Evolutionary conservation across 768 basidiomycete genomes (phyloP).

Genomic region (Trametes cingulata): DNA sequence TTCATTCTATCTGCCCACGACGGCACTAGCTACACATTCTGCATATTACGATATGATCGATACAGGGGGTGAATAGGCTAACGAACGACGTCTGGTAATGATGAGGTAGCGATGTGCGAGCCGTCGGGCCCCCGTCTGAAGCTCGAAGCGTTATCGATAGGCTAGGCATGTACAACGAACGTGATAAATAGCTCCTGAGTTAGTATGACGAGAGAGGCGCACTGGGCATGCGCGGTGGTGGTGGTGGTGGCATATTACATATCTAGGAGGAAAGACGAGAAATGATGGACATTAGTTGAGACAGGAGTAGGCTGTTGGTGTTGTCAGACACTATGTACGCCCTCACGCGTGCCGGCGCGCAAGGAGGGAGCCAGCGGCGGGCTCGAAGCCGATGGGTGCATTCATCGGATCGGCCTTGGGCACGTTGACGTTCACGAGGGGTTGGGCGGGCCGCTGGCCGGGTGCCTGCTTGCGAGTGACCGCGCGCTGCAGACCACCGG

Average conservation of each 20-base stretch:
- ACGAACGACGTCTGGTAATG: conserved; percentile 2
- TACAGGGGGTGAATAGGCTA: conserved; percentile 7
- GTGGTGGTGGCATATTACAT: conserved; percentile 1
- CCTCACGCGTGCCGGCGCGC: conserved; percentile 29
- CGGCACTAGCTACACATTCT: conserved; percentile 14
- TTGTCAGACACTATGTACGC: background rate
- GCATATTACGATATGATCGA: conserved; percentile 7
- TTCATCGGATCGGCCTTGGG: conserved; percentile 36
- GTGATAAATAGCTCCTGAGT: conserved; percentile 13
- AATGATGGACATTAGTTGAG: background rate
- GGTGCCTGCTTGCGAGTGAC: conserved; percentile 34
- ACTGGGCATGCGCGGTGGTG: background rate
- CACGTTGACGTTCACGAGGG: conserved; percentile 50
- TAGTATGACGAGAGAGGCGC: background rate
- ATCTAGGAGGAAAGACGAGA: conserved; percentile 4
- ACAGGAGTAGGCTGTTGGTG: background rate
- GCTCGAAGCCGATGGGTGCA: conserved; percentile 59
- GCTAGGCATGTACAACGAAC: background rate
- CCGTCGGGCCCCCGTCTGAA: background rate
- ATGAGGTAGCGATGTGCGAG: background rate
- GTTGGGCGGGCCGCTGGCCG: conserved; percentile 44
- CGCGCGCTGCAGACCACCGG: conserved; percentile 39
- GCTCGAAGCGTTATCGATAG: background rate
- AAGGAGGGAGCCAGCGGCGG: conserved; percentile 62
- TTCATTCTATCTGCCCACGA: background rate